Base-by-base conservation (phyloP, 305 asterid genomes). In the Fraxinus floribunda region DNA sequence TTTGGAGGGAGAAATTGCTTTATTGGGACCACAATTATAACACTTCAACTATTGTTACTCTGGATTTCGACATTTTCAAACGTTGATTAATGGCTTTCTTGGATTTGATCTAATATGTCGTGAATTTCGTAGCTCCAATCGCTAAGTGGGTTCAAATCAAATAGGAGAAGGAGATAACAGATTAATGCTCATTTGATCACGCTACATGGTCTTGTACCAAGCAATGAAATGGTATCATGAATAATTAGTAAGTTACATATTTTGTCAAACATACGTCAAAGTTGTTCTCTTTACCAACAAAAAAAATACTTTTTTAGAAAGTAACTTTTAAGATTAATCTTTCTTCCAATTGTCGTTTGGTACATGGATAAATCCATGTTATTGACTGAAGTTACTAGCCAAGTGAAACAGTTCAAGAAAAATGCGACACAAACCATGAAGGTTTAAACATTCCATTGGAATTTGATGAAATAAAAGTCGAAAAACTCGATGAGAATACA, bases 321-420 rank as follows among this genome's bases (percentile, higher is more conserved):
- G 13, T 66, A 66, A 66, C 35, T 66, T 18, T 68, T 26, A 55
- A n/a, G 64, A 0, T 55, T n/a, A 5, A n/a, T 34, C 29, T 75
- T 75, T 79, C 35, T 72, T 7, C 77, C 26, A n/a, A 24, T 38
- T 29, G 9, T 76, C 82, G 35, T 4, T 87, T 80, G 52, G 7
- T 86, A 93, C 97, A 95, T 90, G 96, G 98, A 95, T 83, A 95
- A 93, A 88, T 98, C 98, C 18, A 79, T 95, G 62, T 71, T 93
- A 77, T 89, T 95, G 62, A 94, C 98, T 75, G 89, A 92, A 88
- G 97, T 92, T 46, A 86, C 93, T 80, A 80, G 49, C 83, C 94
- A 90, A 80, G 93, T 95, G 55, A 92, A 93, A 82, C 89, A 91
- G 57, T 68, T 90, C 73, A 87, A 84, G 89, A 79, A 84, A 75